These are phyloP conservation scores for Boletus eberwhitei DNA, from an alignment of 768 basidiomycete genomes.

Conservation along the genomic window DNA sequence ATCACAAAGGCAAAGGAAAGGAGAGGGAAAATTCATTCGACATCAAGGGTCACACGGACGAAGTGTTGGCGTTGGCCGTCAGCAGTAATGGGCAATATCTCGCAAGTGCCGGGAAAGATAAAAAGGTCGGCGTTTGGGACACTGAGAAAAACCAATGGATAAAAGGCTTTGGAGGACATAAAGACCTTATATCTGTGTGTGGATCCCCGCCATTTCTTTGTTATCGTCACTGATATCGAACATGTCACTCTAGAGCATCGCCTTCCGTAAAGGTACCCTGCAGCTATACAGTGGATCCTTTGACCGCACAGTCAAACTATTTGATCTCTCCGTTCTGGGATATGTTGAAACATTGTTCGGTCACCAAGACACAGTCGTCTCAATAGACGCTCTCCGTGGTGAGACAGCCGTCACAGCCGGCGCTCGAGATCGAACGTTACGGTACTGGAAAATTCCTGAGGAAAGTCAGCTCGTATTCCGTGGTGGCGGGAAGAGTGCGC, in stretches of 20 bases:
- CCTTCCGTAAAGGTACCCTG: constrained; percentile 75
- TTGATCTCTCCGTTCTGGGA: constrained; percentile 78
- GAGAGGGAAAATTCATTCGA: constrained; percentile 48
- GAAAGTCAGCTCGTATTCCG: constrained; percentile 95
- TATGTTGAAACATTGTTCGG: constrained; percentile 97
- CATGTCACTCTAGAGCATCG: constrained; percentile 47
- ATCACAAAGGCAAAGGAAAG: constrained; percentile 52
- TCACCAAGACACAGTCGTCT: constrained; percentile 85
- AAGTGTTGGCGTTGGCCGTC: constrained; percentile 78
- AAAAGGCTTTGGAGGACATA: constrained; percentile 76
- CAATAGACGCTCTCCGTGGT: constrained; percentile 74
- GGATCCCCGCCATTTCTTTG: constrained; percentile 37
- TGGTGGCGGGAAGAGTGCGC: constrained; percentile 83
- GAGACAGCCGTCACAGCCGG: constrained; percentile 88
- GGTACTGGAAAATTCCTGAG: constrained; percentile 96
- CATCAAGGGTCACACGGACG: constrained; percentile 78
- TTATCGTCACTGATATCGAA: constrained; percentile 9
- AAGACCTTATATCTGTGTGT: constrained; percentile 66
- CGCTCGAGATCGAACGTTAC: constrained; percentile 83
- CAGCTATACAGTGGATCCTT: constrained; percentile 70
- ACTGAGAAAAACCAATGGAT: constrained; percentile 71
- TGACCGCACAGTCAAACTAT: constrained; percentile 89
- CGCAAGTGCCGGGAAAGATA: constrained; percentile 85
- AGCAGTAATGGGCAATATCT: constrained; percentile 83
- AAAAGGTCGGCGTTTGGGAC: constrained; percentile 84